These are phyloP conservation scores for Aphanomyces invadans DNA, from an alignment of 352 stramenopile genomes.

Conservation along the genomic window DNA sequence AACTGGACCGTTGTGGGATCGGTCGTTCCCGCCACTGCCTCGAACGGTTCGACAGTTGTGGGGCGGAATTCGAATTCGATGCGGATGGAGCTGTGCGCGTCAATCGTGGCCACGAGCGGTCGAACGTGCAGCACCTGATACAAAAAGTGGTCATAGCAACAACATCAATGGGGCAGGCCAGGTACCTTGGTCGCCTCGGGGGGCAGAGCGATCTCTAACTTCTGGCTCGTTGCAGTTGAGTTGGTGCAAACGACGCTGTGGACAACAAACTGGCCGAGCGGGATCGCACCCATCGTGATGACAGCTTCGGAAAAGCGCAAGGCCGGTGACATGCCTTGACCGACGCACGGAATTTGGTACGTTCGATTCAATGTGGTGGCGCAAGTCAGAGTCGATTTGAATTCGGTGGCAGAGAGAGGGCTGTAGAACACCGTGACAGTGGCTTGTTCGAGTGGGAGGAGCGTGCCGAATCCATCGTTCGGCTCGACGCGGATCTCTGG, in stretches of 20 bases:
- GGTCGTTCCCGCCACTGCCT: not conserved
- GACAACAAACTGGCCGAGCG: constrained; percentile 34
- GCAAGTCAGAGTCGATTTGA: constrained; percentile 35
- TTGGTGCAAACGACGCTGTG: constrained; percentile 45
- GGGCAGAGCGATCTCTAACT: constrained; percentile 41
- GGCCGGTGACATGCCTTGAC: constrained; percentile 35
- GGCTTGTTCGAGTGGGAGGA: constrained; percentile 41
- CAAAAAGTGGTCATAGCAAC: too few species aligned
- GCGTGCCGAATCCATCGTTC: constrained; percentile 49
- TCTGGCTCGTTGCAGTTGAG: constrained; percentile 31
- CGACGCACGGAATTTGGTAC: constrained; percentile 37
- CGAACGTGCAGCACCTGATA: constrained; percentile 49
- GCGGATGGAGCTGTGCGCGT: constrained; percentile 35
- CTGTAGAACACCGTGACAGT: constrained; percentile 40
- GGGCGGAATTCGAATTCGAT: constrained; percentile 82
- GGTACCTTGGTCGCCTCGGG: constrained; percentile 17
- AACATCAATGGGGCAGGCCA: too few species aligned
- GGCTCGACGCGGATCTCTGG: constrained; percentile 45
- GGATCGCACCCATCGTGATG: constrained; percentile 36
- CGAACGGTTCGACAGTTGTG: not conserved
- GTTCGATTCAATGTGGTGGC: constrained; percentile 40
- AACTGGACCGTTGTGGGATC: constrained; percentile 23
- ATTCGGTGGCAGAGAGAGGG: constrained; percentile 33
- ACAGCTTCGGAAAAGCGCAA: constrained; percentile 46
- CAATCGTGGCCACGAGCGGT: constrained; percentile 53